Conservation (phyloP, 352 stramenopile genomes). For the Pythium brassicae region DNA sequence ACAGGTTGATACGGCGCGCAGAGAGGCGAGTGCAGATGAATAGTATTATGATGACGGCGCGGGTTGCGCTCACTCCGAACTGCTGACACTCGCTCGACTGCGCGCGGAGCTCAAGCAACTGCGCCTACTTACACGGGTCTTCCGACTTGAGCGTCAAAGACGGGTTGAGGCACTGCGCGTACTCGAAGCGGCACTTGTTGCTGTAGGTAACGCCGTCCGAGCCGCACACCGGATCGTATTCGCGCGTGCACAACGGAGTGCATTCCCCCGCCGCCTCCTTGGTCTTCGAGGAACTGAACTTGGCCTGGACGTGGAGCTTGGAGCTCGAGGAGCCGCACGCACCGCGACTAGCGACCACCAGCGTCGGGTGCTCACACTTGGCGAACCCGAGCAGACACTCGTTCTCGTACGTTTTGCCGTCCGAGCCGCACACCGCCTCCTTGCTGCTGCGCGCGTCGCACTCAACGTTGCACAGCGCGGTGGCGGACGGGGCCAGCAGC, state of each 20-base stretch:
- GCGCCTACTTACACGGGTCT: conserved; percentile 1
- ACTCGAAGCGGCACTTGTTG: conserved; percentile 18
- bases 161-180: conserved; percentile 12
- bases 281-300: conserved; percentile 4
- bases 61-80: background rate
- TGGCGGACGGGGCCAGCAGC: background rate
- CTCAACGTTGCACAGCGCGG: conserved; percentile 11
- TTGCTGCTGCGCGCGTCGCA: conserved; percentile 15
- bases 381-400: conserved; percentile 16
- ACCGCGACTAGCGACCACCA: conserved; percentile 2
- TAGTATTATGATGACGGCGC: background rate
- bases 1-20: too few relatives aligned
- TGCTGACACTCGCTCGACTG: background rate
- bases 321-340: conserved; percentile 1
- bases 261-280: conserved; percentile 3
- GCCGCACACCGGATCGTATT: conserved; percentile 12
- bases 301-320: conserved; percentile 7
- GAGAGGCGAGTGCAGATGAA: too few relatives aligned
- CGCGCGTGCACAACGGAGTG: conserved; percentile 10
- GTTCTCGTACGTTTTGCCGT: conserved; percentile 17
- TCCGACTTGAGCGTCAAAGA: conserved; percentile 7
- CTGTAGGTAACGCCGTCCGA: conserved; percentile 15
- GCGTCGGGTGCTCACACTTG: conserved; percentile 12
- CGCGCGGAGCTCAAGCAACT: background rate
- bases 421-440: conserved; percentile 13